Evolutionary conservation across 2,329 filamentous ascomycete species (phyloP).

Genomic region (Pestalotiopsis sp.): DNA sequence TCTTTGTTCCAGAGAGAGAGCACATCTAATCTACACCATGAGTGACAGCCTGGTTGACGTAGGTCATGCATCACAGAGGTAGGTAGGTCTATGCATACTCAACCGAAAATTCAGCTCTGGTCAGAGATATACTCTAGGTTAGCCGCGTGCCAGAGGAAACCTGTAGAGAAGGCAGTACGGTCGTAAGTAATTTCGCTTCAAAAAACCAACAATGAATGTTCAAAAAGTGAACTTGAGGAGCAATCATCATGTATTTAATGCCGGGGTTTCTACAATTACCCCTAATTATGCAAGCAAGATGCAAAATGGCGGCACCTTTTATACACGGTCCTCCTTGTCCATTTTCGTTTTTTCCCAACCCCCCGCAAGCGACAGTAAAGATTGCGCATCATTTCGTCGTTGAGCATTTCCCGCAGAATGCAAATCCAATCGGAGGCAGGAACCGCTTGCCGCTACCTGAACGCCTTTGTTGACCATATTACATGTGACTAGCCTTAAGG

Average conservation of each 20-base stretch:
- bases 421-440: not conserved
- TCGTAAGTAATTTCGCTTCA: too few relatives aligned
- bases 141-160: too few relatives aligned
- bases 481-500: not conserved
- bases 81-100: not conserved
- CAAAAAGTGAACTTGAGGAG: not conserved
- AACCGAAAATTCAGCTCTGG: too few relatives aligned
- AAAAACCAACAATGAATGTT: not conserved
- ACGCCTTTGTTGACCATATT: slow-evolving; percentile 8
- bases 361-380: not conserved
- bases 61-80: not conserved
- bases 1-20: slow-evolving; percentile 8
- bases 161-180: too few relatives aligned
- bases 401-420: slow-evolving; percentile 3
- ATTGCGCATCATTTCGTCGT: slow-evolving; percentile 1
- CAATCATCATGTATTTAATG: slow-evolving; percentile 1
- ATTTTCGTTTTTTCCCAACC: not conserved
- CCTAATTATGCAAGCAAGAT: slow-evolving; percentile 1
- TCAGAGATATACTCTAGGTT: too few relatives aligned
- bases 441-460: slow-evolving; percentile 6
- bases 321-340: not conserved
- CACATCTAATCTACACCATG: slow-evolving; percentile 9
- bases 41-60: not conserved
- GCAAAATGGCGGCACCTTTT: not conserved
- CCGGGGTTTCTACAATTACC: not conserved